A percentile compares a stretch with the other conserved stretches of the same genome.
Evolutionary conservation across 1,139 yeast species (phyloP).

Genomic region (Kodamaea sp.): DNA sequence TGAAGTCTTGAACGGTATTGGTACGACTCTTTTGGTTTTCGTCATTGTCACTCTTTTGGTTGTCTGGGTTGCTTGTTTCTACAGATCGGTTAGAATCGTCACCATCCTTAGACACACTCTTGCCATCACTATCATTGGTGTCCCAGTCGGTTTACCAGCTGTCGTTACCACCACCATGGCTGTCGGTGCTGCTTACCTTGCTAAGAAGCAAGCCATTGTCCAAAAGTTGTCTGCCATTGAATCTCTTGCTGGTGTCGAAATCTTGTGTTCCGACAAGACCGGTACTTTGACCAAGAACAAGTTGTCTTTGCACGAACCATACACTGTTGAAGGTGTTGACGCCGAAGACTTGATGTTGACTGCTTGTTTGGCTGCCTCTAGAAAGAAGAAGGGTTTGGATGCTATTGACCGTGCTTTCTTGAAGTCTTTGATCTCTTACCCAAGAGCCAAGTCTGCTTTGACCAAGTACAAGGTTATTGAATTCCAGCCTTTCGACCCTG

Average conservation of each 20-base stretch:
- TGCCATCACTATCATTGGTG: slow-evolving; percentile 98
- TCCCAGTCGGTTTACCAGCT: slow-evolving; percentile 99
- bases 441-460: slow-evolving; percentile 94
- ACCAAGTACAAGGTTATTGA: slow-evolving; percentile 93
- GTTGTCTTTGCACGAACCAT: slow-evolving; percentile 95
- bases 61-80: slow-evolving; percentile 95
- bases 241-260: slow-evolving; percentile 98
- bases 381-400: slow-evolving; percentile 98
- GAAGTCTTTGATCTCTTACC: slow-evolving; percentile 81
- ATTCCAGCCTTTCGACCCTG: slow-evolving; percentile 98
- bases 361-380: slow-evolving; percentile 97
- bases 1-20: slow-evolving; percentile 97
- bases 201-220: slow-evolving; percentile 97
- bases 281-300: slow-evolving; percentile 99
- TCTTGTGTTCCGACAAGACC: slow-evolving; percentile 98
- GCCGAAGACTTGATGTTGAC: slow-evolving; percentile 96
- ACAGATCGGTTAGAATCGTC: slow-evolving; percentile 88
- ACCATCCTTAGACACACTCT: slow-evolving; percentile 90
- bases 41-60: slow-evolving; percentile 85
- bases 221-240: slow-evolving; percentile 98
- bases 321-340: slow-evolving; percentile 99
- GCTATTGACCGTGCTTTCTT: slow-evolving; percentile 98
- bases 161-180: slow-evolving; percentile 99
- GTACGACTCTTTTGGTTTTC: slow-evolving; percentile 86
- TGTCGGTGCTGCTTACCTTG: slow-evolving; percentile 99